A percentile compares a stretch with the other conserved stretches of the same genome.
Conservation (phyloP, 2,329 filamentous ascomycete species). For the Zymoseptoria tritici region DNA sequence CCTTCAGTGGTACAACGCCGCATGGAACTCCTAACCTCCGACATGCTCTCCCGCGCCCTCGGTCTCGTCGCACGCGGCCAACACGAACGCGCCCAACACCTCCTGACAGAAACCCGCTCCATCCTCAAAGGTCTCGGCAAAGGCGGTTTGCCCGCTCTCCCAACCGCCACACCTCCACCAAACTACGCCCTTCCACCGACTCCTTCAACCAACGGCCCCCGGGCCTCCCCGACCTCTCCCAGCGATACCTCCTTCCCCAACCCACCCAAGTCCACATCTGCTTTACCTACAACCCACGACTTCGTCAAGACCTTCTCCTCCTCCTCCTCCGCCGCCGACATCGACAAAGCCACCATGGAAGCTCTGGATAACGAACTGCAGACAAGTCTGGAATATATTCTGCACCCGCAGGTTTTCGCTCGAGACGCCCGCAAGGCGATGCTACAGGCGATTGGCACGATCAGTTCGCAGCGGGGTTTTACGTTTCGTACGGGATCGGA, state of each 20-base stretch:
- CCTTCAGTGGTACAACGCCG: slow-evolving; percentile 90
- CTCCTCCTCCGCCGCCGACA: slow-evolving; percentile 56
- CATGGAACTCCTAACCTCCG: slow-evolving; percentile 95
- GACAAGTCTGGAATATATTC: slow-evolving; percentile 91
- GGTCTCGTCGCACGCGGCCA: slow-evolving; percentile 86
- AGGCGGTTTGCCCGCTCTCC: slow-evolving; percentile 83
- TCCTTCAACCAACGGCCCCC: slow-evolving; percentile 12
- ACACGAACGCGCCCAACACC: slow-evolving; percentile 85
- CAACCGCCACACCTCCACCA: slow-evolving; percentile 44
- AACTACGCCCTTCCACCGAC: slow-evolving; percentile 32
- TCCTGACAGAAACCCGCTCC: slow-evolving; percentile 85
- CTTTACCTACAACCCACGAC: slow-evolving; percentile 25
- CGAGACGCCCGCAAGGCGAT: slow-evolving; percentile 93
- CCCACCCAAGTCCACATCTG: slow-evolving; percentile 28
- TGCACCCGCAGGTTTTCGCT: slow-evolving; percentile 88
- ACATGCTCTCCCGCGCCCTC: slow-evolving; percentile 90
- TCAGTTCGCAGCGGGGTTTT: slow-evolving; percentile 86
- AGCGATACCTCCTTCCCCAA: slow-evolving; percentile 15
- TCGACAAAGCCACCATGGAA: slow-evolving; percentile 72
- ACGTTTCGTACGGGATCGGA: slow-evolving; percentile 90
- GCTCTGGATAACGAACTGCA: slow-evolving; percentile 89
- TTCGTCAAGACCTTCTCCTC: slow-evolving; percentile 39
- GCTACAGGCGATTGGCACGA: slow-evolving; percentile 91
- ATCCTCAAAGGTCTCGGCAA: slow-evolving; percentile 96
- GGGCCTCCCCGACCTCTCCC: slow-evolving; percentile 7